Evolutionary conservation across 2,329 filamentous ascomycete species (phyloP).

Genomic region (Amauroascus verrucosus): DNA sequence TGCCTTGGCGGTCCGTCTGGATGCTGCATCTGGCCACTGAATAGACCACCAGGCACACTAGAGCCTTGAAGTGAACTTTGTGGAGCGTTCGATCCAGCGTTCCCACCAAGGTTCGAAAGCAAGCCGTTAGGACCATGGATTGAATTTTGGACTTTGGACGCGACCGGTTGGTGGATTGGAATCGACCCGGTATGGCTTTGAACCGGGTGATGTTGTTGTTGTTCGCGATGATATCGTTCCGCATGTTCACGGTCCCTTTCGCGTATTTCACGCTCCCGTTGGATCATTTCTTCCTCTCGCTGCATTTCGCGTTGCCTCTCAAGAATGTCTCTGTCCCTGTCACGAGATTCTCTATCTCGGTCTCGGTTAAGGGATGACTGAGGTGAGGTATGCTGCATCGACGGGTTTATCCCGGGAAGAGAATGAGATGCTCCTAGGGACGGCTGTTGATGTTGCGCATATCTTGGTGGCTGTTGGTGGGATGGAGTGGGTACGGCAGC

Average conservation of each 20-base stretch:
- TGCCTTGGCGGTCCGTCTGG: constrained; percentile 45
- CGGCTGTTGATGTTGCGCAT: constrained; percentile 33
- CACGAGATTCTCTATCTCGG: constrained; percentile 41
- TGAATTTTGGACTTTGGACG: constrained; percentile 64
- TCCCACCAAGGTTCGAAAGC: constrained; percentile 60
- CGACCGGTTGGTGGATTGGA: constrained; percentile 88
- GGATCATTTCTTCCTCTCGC: constrained; percentile 48
- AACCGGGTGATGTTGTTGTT: constrained; percentile 55
- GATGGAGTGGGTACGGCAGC: constrained; percentile 27
- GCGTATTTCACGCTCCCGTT: constrained; percentile 46
- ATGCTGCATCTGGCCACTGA: constrained; percentile 55
- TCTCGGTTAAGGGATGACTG: constrained; percentile 34
- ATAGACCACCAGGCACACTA: constrained; percentile 53
- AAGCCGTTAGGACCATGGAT: constrained; percentile 90
- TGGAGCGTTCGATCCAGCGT: constrained; percentile 42
- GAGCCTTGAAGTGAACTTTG: constrained; percentile 48
- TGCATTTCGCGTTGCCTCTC: constrained; percentile 34
- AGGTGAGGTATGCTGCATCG: constrained; percentile 35
- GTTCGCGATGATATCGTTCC: constrained; percentile 55
- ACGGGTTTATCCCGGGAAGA: constrained; percentile 33
- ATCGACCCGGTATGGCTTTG: constrained; percentile 83
- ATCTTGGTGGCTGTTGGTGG: constrained; percentile 31
- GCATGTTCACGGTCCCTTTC: constrained; percentile 43
- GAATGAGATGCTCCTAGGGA: constrained; percentile 31
- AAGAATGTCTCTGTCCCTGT: constrained; percentile 43